Evolutionary conservation across 257 asterid species (phyloP).

Genomic region (Asclepias syriaca): DNA sequence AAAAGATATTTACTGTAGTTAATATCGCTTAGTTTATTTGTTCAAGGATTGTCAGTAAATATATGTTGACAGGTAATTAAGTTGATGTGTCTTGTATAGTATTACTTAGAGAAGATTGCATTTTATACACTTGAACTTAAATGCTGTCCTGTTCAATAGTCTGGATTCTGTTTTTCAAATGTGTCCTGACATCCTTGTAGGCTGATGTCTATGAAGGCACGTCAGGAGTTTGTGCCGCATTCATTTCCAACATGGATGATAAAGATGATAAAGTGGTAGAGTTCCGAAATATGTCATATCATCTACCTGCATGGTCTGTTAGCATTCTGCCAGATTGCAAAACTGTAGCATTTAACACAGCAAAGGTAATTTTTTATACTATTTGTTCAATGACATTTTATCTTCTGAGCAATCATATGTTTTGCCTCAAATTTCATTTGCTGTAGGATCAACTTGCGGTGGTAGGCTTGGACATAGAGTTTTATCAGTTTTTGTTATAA

Average conservation of each 20-base stretch:
- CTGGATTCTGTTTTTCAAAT: neutral
- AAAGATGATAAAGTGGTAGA: constrained; percentile 49
- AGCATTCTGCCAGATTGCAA: constrained; percentile 87
- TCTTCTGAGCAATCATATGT: neutral
- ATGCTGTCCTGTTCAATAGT: neutral
- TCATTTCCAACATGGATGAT: constrained; percentile 73
- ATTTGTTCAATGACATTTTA: neutral
- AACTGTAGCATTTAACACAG: constrained; percentile 80
- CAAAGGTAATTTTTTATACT: constrained; percentile 49
- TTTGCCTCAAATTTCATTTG: too few relatives aligned
- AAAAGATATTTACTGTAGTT: neutral
- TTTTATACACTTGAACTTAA: neutral
- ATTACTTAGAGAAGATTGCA: neutral
- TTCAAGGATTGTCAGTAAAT: neutral
- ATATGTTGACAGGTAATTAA: neutral
- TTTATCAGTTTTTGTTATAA: neutral
- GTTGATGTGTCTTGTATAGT: neutral
- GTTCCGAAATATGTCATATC: constrained; percentile 57
- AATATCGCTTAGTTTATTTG: neutral
- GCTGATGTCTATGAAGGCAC: constrained; percentile 74
- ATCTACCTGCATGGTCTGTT: constrained; percentile 92
- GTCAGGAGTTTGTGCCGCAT: constrained; percentile 73
- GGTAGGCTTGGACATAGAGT: neutral
- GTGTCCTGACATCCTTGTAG: constrained; percentile 29
- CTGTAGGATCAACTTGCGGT: neutral